These are phyloP conservation scores for Tarenaya hassleriana DNA, from an alignment of 345 rosid genomes.

Conservation along the genomic window DNA sequence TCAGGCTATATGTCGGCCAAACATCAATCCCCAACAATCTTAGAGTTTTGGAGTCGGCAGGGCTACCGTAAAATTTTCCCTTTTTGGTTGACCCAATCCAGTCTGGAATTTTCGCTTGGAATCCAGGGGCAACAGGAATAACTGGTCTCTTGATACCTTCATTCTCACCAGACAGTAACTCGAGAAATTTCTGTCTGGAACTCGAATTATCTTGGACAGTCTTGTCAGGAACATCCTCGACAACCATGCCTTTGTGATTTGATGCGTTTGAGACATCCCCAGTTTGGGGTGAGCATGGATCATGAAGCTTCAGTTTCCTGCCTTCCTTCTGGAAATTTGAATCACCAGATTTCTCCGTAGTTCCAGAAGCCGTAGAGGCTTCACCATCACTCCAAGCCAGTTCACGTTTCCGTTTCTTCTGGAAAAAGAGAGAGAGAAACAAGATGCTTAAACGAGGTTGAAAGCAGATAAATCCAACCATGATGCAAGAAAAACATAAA, in stretches of 20 bases:
- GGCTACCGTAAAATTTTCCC: slow-evolving; percentile 23
- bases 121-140: slow-evolving; percentile 41
- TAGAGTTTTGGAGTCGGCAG: slow-evolving; percentile 31
- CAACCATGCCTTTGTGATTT: no score
- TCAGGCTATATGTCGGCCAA: slow-evolving; percentile 36
- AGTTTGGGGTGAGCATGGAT: slow-evolving; percentile 13
- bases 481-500: background rate
- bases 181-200: slow-evolving; percentile 9
- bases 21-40: slow-evolving; percentile 39
- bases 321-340: slow-evolving; percentile 22
- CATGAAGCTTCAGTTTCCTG: background rate
- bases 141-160: slow-evolving; percentile 19
- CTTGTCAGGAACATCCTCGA: slow-evolving; percentile 14
- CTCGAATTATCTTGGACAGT: slow-evolving; percentile 8
- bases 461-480: background rate
- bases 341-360: slow-evolving; percentile 19
- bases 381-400: slow-evolving; percentile 12
- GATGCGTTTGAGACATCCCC: slow-evolving; percentile 15
- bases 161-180: slow-evolving; percentile 4
- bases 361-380: slow-evolving; percentile 18
- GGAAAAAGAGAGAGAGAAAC: slow-evolving; percentile 32
- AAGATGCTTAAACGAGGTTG: background rate
- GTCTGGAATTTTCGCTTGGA: slow-evolving; percentile 42
- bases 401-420: slow-evolving; percentile 38
- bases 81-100: slow-evolving; percentile 31